phyloP scores from a whole-genome alignment of 352 stramenopile genomes.

The Phytophthora tentaculata region DNA sequence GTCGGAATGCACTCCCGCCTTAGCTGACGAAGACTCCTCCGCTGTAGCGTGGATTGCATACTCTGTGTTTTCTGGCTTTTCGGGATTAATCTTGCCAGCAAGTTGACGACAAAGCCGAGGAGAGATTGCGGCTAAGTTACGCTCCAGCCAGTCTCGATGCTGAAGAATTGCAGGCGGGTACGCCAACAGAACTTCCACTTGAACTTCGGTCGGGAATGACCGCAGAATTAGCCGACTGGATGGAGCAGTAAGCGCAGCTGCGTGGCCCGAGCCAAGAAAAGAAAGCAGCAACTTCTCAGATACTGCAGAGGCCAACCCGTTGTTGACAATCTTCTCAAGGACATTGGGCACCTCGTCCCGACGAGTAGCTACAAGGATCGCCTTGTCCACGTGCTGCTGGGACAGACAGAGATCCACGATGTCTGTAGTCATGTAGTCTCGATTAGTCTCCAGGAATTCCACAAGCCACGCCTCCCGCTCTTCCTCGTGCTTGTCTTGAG shows the following conservation, averaged over 20 bases:
- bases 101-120: constrained; percentile 44
- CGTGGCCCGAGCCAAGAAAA: constrained; percentile 53
- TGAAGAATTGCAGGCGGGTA: constrained; percentile 52
- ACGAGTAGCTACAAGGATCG: constrained; percentile 58
- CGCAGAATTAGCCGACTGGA: constrained; percentile 60
- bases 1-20: constrained; percentile 27
- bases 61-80: constrained; percentile 6
- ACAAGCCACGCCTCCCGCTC: constrained; percentile 57
- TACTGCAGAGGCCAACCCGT: constrained; percentile 53
- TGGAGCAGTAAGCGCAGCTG: constrained; percentile 43
- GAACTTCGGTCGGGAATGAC: constrained; percentile 50
- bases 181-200: constrained; percentile 64
- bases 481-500: constrained; percentile 39
- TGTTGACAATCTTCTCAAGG: constrained; percentile 59
- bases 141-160: constrained; percentile 79
- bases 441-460: constrained; percentile 59
- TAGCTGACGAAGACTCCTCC: constrained; percentile 14
- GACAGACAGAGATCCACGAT: constrained; percentile 76
- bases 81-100: constrained; percentile 54
- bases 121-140: constrained; percentile 54
- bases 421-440: constrained; percentile 63
- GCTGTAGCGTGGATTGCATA: background rate
- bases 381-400: constrained; percentile 72
- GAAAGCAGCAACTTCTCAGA: constrained; percentile 41
- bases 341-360: constrained; percentile 56